phyloP scores from a whole-genome alignment of 139 green algal species.

The Mesotaenium endlicherianum region DNA sequence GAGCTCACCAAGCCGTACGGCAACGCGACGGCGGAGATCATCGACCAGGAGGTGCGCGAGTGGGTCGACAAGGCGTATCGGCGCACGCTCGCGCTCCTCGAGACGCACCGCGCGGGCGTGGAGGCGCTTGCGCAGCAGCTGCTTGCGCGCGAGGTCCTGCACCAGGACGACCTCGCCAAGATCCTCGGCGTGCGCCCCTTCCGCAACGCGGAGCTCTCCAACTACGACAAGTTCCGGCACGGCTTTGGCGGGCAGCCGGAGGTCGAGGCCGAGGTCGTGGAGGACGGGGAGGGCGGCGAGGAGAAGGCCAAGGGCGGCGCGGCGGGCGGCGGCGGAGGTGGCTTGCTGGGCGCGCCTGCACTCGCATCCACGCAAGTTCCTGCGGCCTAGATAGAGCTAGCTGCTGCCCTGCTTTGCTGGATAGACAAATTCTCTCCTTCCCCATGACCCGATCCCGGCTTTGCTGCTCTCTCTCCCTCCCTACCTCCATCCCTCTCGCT shows the following conservation, averaged over 20 bases:
- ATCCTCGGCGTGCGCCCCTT: conserved; percentile 93
- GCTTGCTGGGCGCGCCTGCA: conserved; percentile 2
- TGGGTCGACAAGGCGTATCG: conserved; percentile 83
- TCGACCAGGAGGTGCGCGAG: conserved; percentile 89
- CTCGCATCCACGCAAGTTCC: conserved; percentile 9
- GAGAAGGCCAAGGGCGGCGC: background rate
- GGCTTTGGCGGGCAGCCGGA: conserved; percentile 26
- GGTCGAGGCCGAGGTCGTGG: background rate
- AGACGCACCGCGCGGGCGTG: conserved; percentile 78
- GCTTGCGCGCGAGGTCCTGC: conserved; percentile 76
- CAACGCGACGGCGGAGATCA: conserved; percentile 88
- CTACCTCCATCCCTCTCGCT: too few relatives aligned
- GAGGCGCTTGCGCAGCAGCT: conserved; percentile 76
- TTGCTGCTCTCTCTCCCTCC: too few relatives aligned
- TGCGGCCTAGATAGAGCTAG: too few relatives aligned
- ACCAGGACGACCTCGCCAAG: conserved; percentile 80
- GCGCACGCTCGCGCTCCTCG: conserved; percentile 80
- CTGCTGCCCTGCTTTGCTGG: too few relatives aligned
- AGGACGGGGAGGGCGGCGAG: conserved; percentile 6
- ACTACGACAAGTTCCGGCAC: conserved; percentile 90
- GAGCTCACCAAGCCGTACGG: conserved; percentile 95
- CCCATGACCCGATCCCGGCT: too few relatives aligned
- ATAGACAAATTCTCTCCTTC: too few relatives aligned
- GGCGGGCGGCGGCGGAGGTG: background rate
- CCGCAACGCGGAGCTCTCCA: conserved; percentile 75